phyloP scores from a whole-genome alignment of 208 protist species.

The Trypanosoma cruzi region DNA sequence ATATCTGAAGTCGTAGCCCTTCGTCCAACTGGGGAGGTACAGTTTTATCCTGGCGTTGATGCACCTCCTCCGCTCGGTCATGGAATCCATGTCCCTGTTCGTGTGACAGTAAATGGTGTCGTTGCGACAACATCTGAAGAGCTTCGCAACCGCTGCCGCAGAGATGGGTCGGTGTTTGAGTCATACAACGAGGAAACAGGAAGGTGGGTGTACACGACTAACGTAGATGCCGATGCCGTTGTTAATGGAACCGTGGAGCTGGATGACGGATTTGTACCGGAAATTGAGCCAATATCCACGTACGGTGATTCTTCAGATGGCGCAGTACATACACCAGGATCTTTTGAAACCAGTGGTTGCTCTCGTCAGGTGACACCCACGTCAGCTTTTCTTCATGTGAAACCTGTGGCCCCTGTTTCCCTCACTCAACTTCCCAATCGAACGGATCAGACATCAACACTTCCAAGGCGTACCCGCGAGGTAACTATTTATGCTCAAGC shows the following conservation, averaged over 20 bases:
- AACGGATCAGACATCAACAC: constrained; percentile 8
- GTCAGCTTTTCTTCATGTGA: not conserved
- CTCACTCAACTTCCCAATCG: constrained; percentile 8
- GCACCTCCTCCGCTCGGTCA: constrained; percentile 31
- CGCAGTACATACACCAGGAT: constrained; percentile 9
- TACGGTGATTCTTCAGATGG: constrained; percentile 17
- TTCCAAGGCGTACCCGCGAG: constrained; percentile 16
- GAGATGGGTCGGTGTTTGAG: constrained; percentile 37
- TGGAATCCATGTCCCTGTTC: constrained; percentile 64
- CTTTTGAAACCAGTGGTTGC: constrained; percentile 2
- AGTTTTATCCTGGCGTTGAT: constrained; percentile 52
- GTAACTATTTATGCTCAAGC: constrained; percentile 19
- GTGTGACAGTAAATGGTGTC: constrained; percentile 69
- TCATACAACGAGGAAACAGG: constrained; percentile 38
- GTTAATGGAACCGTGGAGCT: constrained; percentile 7
- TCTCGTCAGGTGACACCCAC: not conserved
- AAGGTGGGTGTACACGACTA: constrained; percentile 42
- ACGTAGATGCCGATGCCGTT: constrained; percentile 16
- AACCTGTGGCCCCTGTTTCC: constrained; percentile 4
- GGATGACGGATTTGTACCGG: constrained; percentile 11
- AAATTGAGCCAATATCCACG: constrained; percentile 22
- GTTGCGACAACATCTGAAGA: constrained; percentile 35
- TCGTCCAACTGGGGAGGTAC: constrained; percentile 55
- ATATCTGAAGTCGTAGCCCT: constrained; percentile 60
- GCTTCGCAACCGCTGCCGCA: constrained; percentile 33